These are phyloP conservation scores for Saitozyma podzolica DNA, from an alignment of 768 basidiomycete species.

Conservation along the genomic window DNA sequence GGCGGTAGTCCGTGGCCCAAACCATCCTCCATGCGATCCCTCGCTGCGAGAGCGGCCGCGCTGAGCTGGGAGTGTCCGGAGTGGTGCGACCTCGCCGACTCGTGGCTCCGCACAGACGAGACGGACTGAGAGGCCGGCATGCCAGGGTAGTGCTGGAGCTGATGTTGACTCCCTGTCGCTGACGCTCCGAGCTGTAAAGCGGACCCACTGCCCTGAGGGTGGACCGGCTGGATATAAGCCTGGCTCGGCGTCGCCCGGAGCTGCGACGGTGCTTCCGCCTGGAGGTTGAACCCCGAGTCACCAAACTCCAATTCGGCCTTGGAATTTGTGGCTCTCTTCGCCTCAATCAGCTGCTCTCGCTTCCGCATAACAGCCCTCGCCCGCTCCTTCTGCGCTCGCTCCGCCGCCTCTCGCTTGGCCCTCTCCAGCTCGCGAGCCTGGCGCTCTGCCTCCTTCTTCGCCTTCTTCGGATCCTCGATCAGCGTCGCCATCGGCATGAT, in stretches of 20 bases:
- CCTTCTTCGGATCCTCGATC: conserved; percentile 53
- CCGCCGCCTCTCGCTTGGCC: conserved; percentile 72
- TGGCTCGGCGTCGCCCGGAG: no score
- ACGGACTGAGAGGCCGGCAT: background rate
- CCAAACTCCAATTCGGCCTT: conserved; percentile 21
- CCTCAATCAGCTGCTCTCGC: conserved; percentile 70
- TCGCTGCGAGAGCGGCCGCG: conserved; percentile 15
- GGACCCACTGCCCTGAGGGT: no score
- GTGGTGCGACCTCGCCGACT: background rate
- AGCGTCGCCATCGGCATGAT: conserved; percentile 9
- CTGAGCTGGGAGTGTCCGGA: conserved; percentile 8
- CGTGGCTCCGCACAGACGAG: background rate
- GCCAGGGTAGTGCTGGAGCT: background rate
- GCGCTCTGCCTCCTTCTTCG: conserved; percentile 59
- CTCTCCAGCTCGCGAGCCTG: conserved; percentile 82
- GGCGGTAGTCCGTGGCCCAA: no score
- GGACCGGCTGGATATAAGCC: no score
- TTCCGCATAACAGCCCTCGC: conserved; percentile 91
- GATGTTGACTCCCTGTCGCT: conserved; percentile 1
- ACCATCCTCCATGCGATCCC: conserved; percentile 9
- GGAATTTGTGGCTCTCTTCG: conserved; percentile 18
- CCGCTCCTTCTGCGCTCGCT: conserved; percentile 77
- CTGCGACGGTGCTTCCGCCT: no score
- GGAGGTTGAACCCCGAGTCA: background rate
- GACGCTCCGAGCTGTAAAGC: no score